Base-by-base conservation (phyloP, 2,329 filamentous ascomycete genomes). In the Bipolaris gigantea region DNA sequence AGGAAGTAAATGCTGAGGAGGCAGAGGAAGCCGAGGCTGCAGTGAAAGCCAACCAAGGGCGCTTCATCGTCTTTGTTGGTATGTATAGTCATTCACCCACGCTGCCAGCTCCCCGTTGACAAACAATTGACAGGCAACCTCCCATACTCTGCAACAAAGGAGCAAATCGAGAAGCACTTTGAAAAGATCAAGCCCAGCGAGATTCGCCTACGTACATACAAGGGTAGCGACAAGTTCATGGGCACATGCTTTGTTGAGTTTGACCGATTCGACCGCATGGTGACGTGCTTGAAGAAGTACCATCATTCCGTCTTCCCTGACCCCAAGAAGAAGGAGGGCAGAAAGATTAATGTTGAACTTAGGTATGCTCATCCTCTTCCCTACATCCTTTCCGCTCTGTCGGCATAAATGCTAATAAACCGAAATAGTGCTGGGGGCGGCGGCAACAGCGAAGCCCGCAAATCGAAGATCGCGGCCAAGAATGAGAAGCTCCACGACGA, bases 281-380 rank as follows among this genome's bases (percentile, higher is more conserved):
- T 95, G 80, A 94, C 90, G 30, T 96, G 91, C 70, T 81, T 97
- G 56, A 90, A 92, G 75, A 85, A 91, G 60, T 93, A 93, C 77
- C 92, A 97, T 77, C 92, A 97, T 77, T 89, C 85, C 55, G 82
- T 82, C 60, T 95, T 97, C 71, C 78, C 85, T 55, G 81, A 83
- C 48, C 78, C 78, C 34, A 78, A 77, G 66, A 79, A 71, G 80
- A 86, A 75, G 78, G 52, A 52, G 15, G 77, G 86, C 47, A 81
- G 93, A 65, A 89, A 87, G 76, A 95, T 97, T 67, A 97, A 96
- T 71, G 89, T 97, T 23, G 93, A 97, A 77, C 77, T 97, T 62
- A 96, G 92, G 83, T 91, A 75, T 25, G 43, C 33, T 45, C 3
- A n/a, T 36, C 23, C 23, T 13, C 2, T 2, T 4, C n/a, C 18